Evolutionary conservation across 352 stramenopile species (phyloP).

Genomic region (Phytopythium ostracodes): DNA sequence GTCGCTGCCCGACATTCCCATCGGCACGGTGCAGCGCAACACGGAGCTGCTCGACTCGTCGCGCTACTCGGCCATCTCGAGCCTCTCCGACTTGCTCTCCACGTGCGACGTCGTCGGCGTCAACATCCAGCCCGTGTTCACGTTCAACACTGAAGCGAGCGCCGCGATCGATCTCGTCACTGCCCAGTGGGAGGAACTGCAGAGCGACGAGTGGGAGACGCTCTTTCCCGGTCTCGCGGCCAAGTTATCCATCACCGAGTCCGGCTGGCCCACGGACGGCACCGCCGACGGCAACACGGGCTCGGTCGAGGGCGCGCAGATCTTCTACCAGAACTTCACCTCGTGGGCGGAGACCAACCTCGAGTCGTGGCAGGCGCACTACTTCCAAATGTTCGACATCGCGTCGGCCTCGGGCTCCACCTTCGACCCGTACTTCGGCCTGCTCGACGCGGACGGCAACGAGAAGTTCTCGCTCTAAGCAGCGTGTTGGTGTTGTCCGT

Average conservation of each 20-base stretch:
- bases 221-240: constrained; percentile 34
- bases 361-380: constrained; percentile 32
- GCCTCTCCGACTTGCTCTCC: constrained; percentile 35
- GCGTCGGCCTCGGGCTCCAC: constrained; percentile 30
- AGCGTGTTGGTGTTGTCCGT: background rate
- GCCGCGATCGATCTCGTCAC: constrained; percentile 41
- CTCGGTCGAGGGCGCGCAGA: constrained; percentile 27
- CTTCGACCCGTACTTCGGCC: constrained; percentile 51
- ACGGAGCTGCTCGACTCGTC: constrained; percentile 43
- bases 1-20: constrained; percentile 16
- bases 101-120: constrained; percentile 59
- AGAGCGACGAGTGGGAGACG: constrained; percentile 27
- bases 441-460: constrained; percentile 28
- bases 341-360: constrained; percentile 27
- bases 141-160: constrained; percentile 17
- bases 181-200: constrained; percentile 37
- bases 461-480: constrained; percentile 36
- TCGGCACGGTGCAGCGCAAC: constrained; percentile 49
- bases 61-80: constrained; percentile 26
- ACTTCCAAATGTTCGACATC: constrained; percentile 66
- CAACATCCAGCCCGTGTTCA: constrained; percentile 75
- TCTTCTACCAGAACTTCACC: constrained; percentile 36
- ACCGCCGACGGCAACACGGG: constrained; percentile 37
- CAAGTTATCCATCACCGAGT: constrained; percentile 60
- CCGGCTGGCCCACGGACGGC: constrained; percentile 52